phyloP scores from a whole-genome alignment of 2,329 filamentous ascomycete species.

The Davidsoniella neocaledoniae region DNA sequence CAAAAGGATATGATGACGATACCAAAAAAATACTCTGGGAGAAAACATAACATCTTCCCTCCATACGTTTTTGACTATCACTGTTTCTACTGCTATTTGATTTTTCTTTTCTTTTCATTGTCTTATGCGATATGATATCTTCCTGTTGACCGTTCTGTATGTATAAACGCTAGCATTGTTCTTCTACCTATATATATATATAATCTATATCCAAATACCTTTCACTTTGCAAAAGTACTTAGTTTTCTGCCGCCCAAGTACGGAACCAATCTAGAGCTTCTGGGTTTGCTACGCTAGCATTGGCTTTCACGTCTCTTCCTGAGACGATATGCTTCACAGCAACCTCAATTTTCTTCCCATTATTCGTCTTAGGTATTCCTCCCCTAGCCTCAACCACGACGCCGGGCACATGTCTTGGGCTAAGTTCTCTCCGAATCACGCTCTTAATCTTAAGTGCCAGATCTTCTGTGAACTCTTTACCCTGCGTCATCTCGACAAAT shows the following conservation, averaged over 20 bases:
- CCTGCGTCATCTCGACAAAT: constrained; percentile 62
- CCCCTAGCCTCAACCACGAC: constrained; percentile 53
- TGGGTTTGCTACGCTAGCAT: constrained; percentile 84
- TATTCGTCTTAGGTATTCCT: constrained; percentile 80
- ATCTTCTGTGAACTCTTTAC: constrained; percentile 37
- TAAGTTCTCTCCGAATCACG: constrained; percentile 60
- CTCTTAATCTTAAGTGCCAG: constrained; percentile 47
- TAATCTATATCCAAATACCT: background rate
- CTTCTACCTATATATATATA: background rate
- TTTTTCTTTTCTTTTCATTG: background rate
- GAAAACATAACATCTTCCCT: too few relatives aligned
- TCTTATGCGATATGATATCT: background rate
- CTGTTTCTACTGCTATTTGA: too few relatives aligned
- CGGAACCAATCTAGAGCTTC: constrained; percentile 80
- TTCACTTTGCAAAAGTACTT: too few relatives aligned
- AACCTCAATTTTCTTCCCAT: constrained; percentile 96
- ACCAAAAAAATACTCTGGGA: too few relatives aligned
- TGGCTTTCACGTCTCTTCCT: constrained; percentile 70
- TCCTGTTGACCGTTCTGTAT: background rate
- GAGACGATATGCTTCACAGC: constrained; percentile 93
- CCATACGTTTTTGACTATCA: too few relatives aligned
- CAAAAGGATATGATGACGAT: too few relatives aligned
- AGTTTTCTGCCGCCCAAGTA: constrained; percentile 44
- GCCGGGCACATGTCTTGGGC: constrained; percentile 74
- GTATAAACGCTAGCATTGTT: background rate